Conservation (phyloP, 2,329 filamentous ascomycete species). For the Fusarium tuaranense region DNA sequence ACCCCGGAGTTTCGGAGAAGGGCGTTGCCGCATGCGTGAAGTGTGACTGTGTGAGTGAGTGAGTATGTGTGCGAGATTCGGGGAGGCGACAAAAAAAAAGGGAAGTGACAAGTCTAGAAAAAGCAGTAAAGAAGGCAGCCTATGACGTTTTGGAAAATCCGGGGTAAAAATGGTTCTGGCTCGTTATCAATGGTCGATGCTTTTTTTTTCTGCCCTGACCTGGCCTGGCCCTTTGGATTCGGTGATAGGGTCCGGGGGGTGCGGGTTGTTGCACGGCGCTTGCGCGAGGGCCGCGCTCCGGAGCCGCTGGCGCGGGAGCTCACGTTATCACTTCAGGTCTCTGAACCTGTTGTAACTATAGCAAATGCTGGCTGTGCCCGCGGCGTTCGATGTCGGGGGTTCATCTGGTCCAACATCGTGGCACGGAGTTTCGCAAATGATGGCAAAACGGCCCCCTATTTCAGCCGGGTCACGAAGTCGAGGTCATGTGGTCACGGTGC, state of each 20-base stretch:
- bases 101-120: constrained; percentile 21
- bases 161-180: constrained; percentile 33
- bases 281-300: constrained; percentile 26
- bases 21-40: background rate
- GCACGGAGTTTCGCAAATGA: constrained; percentile 8
- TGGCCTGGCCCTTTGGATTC: background rate
- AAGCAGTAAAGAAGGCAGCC: constrained; percentile 1
- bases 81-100: constrained; percentile 3
- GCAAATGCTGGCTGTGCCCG: background rate
- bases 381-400: background rate
- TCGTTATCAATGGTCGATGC: constrained; percentile 23
- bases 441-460: constrained; percentile 17
- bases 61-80: background rate
- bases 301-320: constrained; percentile 18
- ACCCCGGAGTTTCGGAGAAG: constrained; percentile 30
- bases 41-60: background rate
- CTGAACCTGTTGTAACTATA: background rate
- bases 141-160: constrained; percentile 41
- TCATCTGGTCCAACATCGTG: background rate
- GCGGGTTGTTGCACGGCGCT: constrained; percentile 28
- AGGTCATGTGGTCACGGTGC: constrained; percentile 14
- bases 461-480: background rate
- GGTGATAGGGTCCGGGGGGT: constrained; percentile 25
- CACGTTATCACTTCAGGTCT: constrained; percentile 10
- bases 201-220: background rate